Percentiles rank a stretch among this genome's conserved stretches.
Conservation (phyloP, 805 yeast genomes). For the Pichia deserticola region DNA sequence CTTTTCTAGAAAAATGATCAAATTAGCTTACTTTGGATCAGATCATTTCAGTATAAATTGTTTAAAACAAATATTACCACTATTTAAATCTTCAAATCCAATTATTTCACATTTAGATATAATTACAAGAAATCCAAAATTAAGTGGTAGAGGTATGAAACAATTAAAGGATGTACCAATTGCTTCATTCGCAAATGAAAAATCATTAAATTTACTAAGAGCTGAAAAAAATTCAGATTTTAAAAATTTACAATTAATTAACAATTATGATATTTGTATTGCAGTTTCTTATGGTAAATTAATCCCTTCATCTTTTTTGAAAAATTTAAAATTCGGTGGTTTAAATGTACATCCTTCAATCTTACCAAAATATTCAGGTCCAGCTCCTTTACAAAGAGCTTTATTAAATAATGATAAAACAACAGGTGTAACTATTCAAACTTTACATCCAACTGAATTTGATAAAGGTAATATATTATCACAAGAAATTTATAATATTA, state of each 20-base stretch:
- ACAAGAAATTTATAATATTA: conserved; percentile 43
- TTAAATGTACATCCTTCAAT: conserved; percentile 90
- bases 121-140: conserved; percentile 57
- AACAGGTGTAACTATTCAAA: conserved; percentile 87
- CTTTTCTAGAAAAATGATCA: conserved; percentile 4
- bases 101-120: conserved; percentile 38
- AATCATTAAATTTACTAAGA: conserved; percentile 31
- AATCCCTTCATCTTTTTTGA: conserved; percentile 59
- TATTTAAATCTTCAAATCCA: conserved; percentile 1
- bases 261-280: conserved; percentile 55
- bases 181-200: conserved; percentile 30
- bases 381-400: conserved; percentile 84
- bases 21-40: conserved; percentile 69
- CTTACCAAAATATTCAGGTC: conserved; percentile 75
- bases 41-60: conserved; percentile 61
- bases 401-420: conserved; percentile 49
- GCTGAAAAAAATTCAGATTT: conserved; percentile 45
- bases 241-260: conserved; percentile 13
- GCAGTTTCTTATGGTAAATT: conserved; percentile 88
- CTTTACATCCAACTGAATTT: conserved; percentile 79
- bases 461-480: conserved; percentile 68
- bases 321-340: conserved; percentile 50
- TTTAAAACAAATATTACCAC: conserved; percentile 32
- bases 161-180: conserved; percentile 47
- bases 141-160: conserved; percentile 51